These are phyloP conservation scores for Pleoardoris graminearum DNA, from an alignment of 2,329 filamentous ascomycete genomes.

Conservation along the genomic window DNA sequence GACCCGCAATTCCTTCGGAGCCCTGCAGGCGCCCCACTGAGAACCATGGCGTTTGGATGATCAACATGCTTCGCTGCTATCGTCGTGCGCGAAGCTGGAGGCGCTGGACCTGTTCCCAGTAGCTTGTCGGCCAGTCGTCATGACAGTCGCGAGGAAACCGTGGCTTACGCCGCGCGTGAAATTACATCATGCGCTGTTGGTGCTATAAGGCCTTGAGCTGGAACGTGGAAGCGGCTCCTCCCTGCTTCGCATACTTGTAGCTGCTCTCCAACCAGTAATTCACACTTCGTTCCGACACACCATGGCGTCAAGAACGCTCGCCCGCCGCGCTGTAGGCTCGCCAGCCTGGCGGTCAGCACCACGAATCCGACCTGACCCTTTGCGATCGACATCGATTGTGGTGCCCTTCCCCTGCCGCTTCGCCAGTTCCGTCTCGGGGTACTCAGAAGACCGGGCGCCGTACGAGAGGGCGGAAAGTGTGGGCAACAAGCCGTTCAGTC, in stretches of 20 bases:
- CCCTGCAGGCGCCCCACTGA: slow-evolving; percentile 1
- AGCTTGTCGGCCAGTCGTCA: background rate
- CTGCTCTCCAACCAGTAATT: background rate
- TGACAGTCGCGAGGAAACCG: background rate
- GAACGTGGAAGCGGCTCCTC: no score
- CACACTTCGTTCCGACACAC: background rate
- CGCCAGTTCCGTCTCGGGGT: background rate
- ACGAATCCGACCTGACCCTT: background rate
- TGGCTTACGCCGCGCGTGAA: background rate
- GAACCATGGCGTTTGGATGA: background rate
- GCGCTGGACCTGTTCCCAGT: background rate
- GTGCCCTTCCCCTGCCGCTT: background rate
- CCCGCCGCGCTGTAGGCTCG: background rate
- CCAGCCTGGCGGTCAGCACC: slow-evolving; percentile 3
- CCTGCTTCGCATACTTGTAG: background rate
- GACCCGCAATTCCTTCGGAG: background rate
- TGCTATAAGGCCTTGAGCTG: background rate
- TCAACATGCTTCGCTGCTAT: background rate
- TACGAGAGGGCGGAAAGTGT: slow-evolving; percentile 25
- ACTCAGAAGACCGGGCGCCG: slow-evolving; percentile 14
- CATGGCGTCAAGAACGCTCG: background rate
- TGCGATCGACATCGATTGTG: background rate
- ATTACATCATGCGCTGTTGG: slow-evolving; percentile 1
- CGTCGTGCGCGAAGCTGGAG: background rate
- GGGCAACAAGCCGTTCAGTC: slow-evolving; percentile 22